phyloP scores from a whole-genome alignment of 768 basidiomycete species.

The Termitomyces sp. region DNA sequence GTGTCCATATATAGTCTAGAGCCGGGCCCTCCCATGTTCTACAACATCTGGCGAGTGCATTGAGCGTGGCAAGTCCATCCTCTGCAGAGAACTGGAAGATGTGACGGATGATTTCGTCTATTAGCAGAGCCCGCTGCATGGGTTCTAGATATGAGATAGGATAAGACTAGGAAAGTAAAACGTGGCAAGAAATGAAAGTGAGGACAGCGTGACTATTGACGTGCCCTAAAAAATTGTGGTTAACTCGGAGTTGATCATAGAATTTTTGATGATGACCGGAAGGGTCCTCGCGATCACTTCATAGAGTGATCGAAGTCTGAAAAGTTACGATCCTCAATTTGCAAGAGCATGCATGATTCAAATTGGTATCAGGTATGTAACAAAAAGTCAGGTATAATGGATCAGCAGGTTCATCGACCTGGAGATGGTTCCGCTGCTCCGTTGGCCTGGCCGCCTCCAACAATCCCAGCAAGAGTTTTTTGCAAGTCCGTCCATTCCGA shows the following conservation, averaged over 20 bases:
- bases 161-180: too few relatives aligned
- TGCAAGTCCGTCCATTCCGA: conserved; percentile 93
- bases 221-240: not conserved
- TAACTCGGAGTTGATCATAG: conserved; percentile 3
- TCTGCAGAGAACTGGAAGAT: conserved; percentile 34
- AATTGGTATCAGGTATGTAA: not conserved
- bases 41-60: conserved; percentile 37
- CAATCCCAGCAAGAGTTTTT: conserved; percentile 75
- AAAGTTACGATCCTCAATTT: not conserved
- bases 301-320: not conserved
- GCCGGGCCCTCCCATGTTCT: conserved; percentile 47
- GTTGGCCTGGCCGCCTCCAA: conserved; percentile 50
- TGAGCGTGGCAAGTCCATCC: conserved; percentile 26
- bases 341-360: too few relatives aligned
- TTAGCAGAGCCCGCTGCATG: conserved; percentile 43
- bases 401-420: conserved; percentile 10
- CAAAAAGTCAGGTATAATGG: not conserved
- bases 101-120: conserved; percentile 47
- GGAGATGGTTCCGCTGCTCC: conserved; percentile 27
- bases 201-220: not conserved
- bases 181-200: not conserved
- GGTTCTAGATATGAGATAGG: not conserved
- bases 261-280: conserved; percentile 11
- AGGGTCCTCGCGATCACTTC: conserved; percentile 11
- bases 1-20: conserved; percentile 42